Conservation (phyloP, 768 basidiomycete species). For the Daedalea quercina region DNA sequence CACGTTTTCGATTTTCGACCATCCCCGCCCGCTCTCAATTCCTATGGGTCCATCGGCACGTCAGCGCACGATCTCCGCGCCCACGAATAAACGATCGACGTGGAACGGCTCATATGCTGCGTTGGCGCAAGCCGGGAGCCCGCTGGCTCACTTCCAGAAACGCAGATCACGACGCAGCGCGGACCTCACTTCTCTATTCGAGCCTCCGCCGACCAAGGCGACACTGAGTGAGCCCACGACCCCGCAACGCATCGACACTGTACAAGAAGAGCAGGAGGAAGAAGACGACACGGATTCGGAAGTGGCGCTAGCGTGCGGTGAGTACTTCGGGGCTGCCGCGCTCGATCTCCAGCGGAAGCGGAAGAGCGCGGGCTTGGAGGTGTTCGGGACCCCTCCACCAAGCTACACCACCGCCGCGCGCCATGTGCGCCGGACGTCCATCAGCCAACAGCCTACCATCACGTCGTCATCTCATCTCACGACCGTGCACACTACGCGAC, state of each 20-base stretch:
- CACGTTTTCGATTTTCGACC: conserved; percentile 23
- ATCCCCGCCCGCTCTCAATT: conserved; percentile 40
- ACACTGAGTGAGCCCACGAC: conserved; percentile 37
- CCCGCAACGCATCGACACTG: conserved; percentile 17
- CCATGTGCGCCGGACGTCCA: conserved; percentile 4
- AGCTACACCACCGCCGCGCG: conserved; percentile 3
- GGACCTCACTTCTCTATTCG: conserved; percentile 44
- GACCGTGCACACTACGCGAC: conserved; percentile 47
- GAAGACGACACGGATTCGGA: conserved; percentile 21
- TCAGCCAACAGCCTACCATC: conserved; percentile 11
- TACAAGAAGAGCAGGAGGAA: conserved; percentile 37
- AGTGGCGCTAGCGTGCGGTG: conserved; percentile 14
- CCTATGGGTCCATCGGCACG: conserved; percentile 10
- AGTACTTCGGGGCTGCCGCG: conserved; percentile 56
- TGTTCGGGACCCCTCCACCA: conserved; percentile 29
- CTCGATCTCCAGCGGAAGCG: conserved; percentile 53
- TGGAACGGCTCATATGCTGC: conserved; percentile 68
- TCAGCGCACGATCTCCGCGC: conserved; percentile 21
- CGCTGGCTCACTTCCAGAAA: conserved; percentile 35
- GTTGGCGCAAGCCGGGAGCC: conserved; percentile 41
- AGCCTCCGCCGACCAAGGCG: conserved; percentile 13
- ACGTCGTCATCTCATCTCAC: conserved; percentile 53
- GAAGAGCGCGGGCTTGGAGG: conserved; percentile 41
- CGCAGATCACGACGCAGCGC: conserved; percentile 44
- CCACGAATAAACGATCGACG: conserved; percentile 50